Evolutionary conservation across 164 flowering plant species (phyloP), one percentile per base, ranked within the genome.

Genomic region (Kingdonia uniflora): DNA sequence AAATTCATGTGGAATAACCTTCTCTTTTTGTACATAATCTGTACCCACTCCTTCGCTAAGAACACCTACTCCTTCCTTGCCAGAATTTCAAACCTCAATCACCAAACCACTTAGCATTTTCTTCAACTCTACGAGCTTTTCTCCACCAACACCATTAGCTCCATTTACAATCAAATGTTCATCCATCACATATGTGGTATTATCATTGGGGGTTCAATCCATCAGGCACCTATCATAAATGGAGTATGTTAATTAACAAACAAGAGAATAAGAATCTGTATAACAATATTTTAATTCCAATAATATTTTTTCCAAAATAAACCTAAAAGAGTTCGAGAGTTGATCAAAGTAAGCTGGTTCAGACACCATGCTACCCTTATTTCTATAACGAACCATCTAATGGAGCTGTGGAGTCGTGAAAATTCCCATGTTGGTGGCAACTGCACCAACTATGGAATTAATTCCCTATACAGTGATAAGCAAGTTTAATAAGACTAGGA

Each of bases 21-120:
- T 91, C 79, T 87, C 98, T 67, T 91, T 91, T 70, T 91, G 96
- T 67, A 91, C 98, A 72, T 57, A 87, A 70, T 91, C 98, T 67
- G 98, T 95, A 66, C 98, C 98, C 65, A 87, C 98, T 55, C 79
- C 81, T 50, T 82, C 85, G 63, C 87, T 91, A n/a, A 91, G 85
- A 20, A 79, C 64, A 55, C 98, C 98, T 60, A 59, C 68, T 61
- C 73, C 87, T 41, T 55, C 79, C 54, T 76, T 76, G 21, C 95
- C 88, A 19, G 71, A 60, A 63, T 91, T 91, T 19, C 88, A 81
- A 51, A 91, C 72, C 53, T 87, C 85, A 53, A 87, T 67, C 35
- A 21, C 67, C 54, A 83, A 56, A 65, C 59, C 69, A 62, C 56
- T 67, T 57, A 85, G 62, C 64, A 54, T 40, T 13, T 66, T 60